These are phyloP conservation scores for Lentinula lateritia DNA, from an alignment of 768 basidiomycete species.

Conservation along the genomic window DNA sequence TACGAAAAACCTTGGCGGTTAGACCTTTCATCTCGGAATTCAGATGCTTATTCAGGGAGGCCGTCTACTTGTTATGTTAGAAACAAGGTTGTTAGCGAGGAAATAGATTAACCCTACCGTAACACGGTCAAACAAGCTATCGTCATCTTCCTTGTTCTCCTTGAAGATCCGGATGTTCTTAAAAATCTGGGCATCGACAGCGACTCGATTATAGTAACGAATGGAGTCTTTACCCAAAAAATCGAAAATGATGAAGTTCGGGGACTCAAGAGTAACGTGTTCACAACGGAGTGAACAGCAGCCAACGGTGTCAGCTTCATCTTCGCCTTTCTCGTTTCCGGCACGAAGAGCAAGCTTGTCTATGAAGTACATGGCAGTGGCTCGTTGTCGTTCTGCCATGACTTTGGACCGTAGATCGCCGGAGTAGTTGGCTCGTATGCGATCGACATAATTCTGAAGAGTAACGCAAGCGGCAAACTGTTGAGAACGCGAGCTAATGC, in stretches of 20 bases:
- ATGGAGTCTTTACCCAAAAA: constrained; percentile 99
- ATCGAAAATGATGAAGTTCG: constrained; percentile 88
- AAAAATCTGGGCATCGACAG: constrained; percentile 89
- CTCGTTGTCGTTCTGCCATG: constrained; percentile 93
- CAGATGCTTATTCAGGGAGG: constrained; percentile 86
- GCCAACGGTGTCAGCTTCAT: constrained; percentile 98
- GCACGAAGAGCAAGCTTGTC: constrained; percentile 96
- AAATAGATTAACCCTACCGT: constrained; percentile 51
- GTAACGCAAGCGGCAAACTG: constrained; percentile 1
- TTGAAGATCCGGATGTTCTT: constrained; percentile 99
- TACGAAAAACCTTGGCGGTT: constrained; percentile 99
- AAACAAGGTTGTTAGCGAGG: constrained; percentile 6
- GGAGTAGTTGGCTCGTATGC: constrained; percentile 85
- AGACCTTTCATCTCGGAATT: constrained; percentile 94
- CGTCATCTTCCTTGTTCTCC: constrained; percentile 81
- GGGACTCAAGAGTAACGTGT: constrained; percentile 88
- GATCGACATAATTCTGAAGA: constrained; percentile 78
- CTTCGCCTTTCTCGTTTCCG: constrained; percentile 99
- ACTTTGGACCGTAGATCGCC: constrained; percentile 82
- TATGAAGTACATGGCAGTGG: constrained; percentile 99
- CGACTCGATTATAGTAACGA: constrained; percentile 88
- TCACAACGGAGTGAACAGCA: constrained; percentile 97
- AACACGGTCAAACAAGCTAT: constrained; percentile 92
- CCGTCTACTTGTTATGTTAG: constrained; percentile 50
- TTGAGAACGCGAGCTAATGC: not conserved